Evolutionary conservation across 352 stramenopile species (phyloP), one percentile per base, ranked within the genome.

Genomic region (Phytophthora rubi): DNA sequence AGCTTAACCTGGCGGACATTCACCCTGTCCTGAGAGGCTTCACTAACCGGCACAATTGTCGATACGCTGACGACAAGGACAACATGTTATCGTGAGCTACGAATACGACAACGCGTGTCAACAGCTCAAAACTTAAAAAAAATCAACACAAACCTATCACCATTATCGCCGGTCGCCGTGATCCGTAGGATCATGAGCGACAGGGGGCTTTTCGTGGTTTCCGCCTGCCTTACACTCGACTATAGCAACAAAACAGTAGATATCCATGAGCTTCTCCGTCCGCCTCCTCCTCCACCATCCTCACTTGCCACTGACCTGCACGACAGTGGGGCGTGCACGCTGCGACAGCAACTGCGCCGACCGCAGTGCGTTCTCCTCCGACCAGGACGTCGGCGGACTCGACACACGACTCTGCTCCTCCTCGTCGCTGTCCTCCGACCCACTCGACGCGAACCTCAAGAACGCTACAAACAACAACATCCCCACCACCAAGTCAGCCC

Each of bases 1-100:
- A 83, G 35, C 58, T 92, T 92, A n/a, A 92, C 77, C 42, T 87
- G 83, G 23, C 76, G 71, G 3, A 88, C 68, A 53, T 47, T 75
- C 44, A 88, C 69, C 51, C 67, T 62, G 3, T 73, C 59, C 47
- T 77, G 64, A 8, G 78, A 86, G 7, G 57, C 62, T 30, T 79
- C 66, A 12, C 73, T 81, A 9, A 88, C 56, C 4, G 80, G 78
- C 2, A 88, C 52, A 45, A 80, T 65, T 10, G 78, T 82, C 18
- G 79, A 79, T 10, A 80, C 62, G 39, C 65, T 72, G 32, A 12
- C 16, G 30, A 39, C 67, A 74, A 59, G n/a, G 16, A 62, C 3
- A 18, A 56, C 30, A 42, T 48, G 18, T 26, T 4, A 2, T 18
- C 21, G n/a, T 59, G 23, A 58, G 37, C 60, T 53, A 53, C 37